Evolutionary conservation across 805 yeast genomes (phyloP).

Genomic region (Wickerhamiella sergipiensis): DNA sequence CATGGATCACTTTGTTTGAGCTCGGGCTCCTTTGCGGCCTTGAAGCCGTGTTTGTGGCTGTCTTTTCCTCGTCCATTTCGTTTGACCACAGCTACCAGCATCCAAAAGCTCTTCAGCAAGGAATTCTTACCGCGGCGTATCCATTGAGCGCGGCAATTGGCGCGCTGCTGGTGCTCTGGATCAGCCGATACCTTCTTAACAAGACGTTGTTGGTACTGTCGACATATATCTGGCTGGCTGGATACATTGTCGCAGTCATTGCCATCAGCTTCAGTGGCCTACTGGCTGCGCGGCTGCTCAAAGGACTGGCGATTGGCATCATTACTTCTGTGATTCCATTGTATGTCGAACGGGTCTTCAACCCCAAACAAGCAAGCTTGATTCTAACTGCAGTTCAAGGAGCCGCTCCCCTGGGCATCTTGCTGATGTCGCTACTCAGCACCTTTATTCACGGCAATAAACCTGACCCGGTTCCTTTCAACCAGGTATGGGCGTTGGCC

Average conservation of each 20-base stretch:
- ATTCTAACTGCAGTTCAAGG: slow-evolving; percentile 16
- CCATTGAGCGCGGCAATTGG: slow-evolving; percentile 17
- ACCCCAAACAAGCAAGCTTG: slow-evolving; percentile 7
- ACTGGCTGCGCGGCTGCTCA: slow-evolving; percentile 10
- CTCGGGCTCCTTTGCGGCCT: slow-evolving; percentile 16
- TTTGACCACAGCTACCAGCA: slow-evolving; percentile 11
- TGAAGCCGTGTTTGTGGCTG: slow-evolving; percentile 17
- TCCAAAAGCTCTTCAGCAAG: slow-evolving; percentile 11
- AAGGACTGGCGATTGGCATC: slow-evolving; percentile 16
- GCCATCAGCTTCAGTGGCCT: slow-evolving; percentile 10
- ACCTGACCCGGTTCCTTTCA: neutral
- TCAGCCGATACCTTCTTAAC: slow-evolving; percentile 1
- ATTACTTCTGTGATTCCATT: slow-evolving; percentile 14
- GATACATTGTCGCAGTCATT: slow-evolving; percentile 11
- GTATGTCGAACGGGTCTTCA: slow-evolving; percentile 8
- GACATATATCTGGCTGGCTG: slow-evolving; percentile 13
- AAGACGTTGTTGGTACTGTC: slow-evolving; percentile 5
- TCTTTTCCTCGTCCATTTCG: slow-evolving; percentile 8
- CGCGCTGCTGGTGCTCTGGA: slow-evolving; percentile 7
- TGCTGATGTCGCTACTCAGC: slow-evolving; percentile 13
- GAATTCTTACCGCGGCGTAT: slow-evolving; percentile 14
- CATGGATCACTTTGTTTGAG: slow-evolving; percentile 12
- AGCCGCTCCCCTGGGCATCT: slow-evolving; percentile 15
- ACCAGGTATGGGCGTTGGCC: slow-evolving; percentile 12
- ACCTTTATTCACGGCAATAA: slow-evolving; percentile 2